phyloP scores from a whole-genome alignment of 2,329 filamentous ascomycete species.

The Microascus cirrosus region DNA sequence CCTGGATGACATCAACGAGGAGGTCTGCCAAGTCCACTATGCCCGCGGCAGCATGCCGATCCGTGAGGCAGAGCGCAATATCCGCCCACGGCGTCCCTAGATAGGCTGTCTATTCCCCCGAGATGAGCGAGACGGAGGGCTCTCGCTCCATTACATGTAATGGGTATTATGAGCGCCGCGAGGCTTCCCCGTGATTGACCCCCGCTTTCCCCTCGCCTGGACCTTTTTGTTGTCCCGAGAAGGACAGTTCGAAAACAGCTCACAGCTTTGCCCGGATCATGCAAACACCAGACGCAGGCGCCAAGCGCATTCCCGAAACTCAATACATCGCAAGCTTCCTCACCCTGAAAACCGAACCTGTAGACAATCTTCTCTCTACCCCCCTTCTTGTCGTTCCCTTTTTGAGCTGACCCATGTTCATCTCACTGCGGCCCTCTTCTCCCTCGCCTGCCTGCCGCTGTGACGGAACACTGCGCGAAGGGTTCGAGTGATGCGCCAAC shows the following conservation, averaged over 20 bases:
- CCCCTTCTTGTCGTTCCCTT: neutral
- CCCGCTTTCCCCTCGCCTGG: neutral
- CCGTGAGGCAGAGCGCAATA: neutral
- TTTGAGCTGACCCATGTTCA: neutral
- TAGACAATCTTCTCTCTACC: neutral
- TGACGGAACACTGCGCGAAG: neutral
- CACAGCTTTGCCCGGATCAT: neutral
- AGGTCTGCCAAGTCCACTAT: neutral
- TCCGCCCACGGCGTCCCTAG: neutral
- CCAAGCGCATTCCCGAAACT: neutral
- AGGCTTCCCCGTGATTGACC: neutral
- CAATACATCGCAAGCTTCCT: neutral
- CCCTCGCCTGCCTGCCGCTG: neutral
- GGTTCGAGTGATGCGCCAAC: neutral
- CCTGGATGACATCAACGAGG: neutral
- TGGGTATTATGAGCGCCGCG: neutral
- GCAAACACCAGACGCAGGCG: neutral
- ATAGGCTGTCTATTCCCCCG: neutral
- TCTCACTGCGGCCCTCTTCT: neutral
- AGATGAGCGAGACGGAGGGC: neutral
- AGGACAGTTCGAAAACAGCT: no score
- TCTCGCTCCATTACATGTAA: no score
- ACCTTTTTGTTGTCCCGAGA: no score
- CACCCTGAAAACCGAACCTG: neutral
- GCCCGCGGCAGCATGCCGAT: neutral